Evolutionary conservation across 176 grass and related monocot species (phyloP).

Genomic region (Canna indica): DNA sequence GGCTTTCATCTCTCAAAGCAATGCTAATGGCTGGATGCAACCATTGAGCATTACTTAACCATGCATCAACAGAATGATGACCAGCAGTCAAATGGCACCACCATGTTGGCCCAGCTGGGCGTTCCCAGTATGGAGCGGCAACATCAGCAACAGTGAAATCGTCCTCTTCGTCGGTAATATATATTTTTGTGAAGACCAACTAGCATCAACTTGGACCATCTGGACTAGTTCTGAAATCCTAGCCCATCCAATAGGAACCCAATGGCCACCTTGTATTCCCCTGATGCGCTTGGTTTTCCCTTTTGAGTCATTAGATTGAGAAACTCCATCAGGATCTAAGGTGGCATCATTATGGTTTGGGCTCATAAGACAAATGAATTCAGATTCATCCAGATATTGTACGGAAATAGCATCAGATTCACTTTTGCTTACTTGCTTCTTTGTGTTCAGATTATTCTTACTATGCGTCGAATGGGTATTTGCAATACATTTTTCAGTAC

Average conservation of each 20-base stretch:
- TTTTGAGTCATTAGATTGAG: slow-evolving; percentile 20
- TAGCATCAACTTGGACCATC: slow-evolving; percentile 60
- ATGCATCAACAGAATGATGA: slow-evolving; percentile 44
- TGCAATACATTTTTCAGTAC: slow-evolving; percentile 27
- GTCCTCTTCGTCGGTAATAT: slow-evolving; percentile 56
- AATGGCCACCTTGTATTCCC: slow-evolving; percentile 47
- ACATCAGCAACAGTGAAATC: slow-evolving; percentile 88
- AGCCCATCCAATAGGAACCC: slow-evolving; percentile 90
- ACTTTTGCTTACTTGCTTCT: slow-evolving; percentile 20
- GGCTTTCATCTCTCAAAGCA: slow-evolving; percentile 79
- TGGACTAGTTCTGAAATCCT: slow-evolving; percentile 64
- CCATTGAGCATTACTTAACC: slow-evolving; percentile 82
- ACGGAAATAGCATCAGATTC: background rate
- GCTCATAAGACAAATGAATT: slow-evolving; percentile 10
- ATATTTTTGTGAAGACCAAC: slow-evolving; percentile 60
- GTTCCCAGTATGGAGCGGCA: slow-evolving; percentile 85
- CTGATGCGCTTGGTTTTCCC: slow-evolving; percentile 9
- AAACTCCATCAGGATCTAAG: background rate
- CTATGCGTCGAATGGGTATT: slow-evolving; percentile 2
- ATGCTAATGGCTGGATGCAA: slow-evolving; percentile 86
- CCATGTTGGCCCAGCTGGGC: slow-evolving; percentile 77
- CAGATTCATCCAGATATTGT: slow-evolving; percentile 21
- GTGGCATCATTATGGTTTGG: background rate
- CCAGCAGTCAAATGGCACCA: slow-evolving; percentile 82
- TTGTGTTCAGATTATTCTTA: slow-evolving; percentile 13